Percentiles rank a stretch among this genome's conserved stretches.
Evolutionary conservation across 2,329 filamentous ascomycete species (phyloP).

Genomic region (Fusarium goolgardi): DNA sequence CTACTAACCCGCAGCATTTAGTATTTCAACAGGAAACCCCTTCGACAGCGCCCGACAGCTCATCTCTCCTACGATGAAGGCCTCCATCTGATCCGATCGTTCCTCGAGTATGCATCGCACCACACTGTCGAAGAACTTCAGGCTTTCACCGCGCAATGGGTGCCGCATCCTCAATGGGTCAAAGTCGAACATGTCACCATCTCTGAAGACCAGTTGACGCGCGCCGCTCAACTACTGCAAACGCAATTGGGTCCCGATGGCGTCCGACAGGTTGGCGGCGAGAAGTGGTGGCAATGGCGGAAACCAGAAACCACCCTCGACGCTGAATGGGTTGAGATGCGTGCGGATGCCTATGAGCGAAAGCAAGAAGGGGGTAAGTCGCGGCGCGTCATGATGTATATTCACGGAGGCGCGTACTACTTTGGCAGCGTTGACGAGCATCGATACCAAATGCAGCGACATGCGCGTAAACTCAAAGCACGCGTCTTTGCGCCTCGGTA

Average conservation of each 20-base stretch:
- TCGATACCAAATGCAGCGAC: constrained; percentile 96
- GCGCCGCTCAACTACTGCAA: constrained; percentile 74
- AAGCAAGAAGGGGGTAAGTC: constrained; percentile 69
- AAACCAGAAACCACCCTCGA: constrained; percentile 72
- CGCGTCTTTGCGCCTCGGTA: constrained; percentile 89
- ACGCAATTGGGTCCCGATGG: constrained; percentile 83
- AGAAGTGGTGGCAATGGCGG: constrained; percentile 91
- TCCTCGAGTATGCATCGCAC: constrained; percentile 85
- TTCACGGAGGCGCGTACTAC: constrained; percentile 95
- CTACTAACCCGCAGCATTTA: constrained; percentile 52
- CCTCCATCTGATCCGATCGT: constrained; percentile 85
- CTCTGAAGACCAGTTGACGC: constrained; percentile 69
- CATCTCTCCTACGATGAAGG: constrained; percentile 96
- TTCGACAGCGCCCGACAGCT: constrained; percentile 83
- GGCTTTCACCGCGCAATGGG: constrained; percentile 90
- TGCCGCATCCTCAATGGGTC: constrained; percentile 90
- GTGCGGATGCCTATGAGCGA: constrained; percentile 75
- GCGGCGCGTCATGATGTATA: constrained; percentile 87
- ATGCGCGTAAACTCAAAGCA: constrained; percentile 93
- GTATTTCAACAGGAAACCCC: constrained; percentile 84
- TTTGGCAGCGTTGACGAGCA: constrained; percentile 97
- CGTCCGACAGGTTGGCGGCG: constrained; percentile 79
- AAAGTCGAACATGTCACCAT: constrained; percentile 78
- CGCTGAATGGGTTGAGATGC: constrained; percentile 98
- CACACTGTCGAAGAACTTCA: constrained; percentile 95